phyloP scores from a whole-genome alignment of 2,329 filamentous ascomycete genomes.

The Knufia petricola region DNA sequence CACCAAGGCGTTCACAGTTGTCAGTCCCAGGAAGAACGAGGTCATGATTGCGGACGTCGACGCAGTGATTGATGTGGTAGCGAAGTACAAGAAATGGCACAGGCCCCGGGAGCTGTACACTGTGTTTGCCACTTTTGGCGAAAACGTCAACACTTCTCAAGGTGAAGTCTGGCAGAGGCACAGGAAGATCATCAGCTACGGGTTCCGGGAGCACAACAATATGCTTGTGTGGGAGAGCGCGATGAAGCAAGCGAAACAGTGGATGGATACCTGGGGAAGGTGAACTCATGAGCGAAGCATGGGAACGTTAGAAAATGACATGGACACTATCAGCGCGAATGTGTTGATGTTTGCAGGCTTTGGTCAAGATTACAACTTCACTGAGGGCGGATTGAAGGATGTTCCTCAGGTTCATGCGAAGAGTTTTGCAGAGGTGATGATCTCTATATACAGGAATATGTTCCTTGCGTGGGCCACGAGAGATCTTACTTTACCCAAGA shows the following conservation, averaged over 20 bases:
- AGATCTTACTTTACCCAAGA: background rate
- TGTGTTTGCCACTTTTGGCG: conserved; percentile 16
- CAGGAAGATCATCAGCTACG: conserved; percentile 32
- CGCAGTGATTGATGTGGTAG: conserved; percentile 10
- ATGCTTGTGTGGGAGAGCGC: conserved; percentile 32
- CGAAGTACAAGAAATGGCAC: conserved; percentile 13
- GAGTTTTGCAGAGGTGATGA: background rate
- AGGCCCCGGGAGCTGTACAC: conserved; percentile 13
- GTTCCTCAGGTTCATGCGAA: background rate
- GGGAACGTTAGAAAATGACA: conserved; percentile 4
- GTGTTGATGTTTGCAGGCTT: background rate
- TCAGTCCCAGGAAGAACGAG: conserved; percentile 12
- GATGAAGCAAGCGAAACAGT: conserved; percentile 26
- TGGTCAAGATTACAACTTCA: background rate
- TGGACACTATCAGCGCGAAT: background rate
- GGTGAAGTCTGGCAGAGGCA: conserved; percentile 36
- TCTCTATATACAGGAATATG: background rate
- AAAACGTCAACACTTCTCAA: conserved; percentile 14
- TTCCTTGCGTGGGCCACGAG: background rate
- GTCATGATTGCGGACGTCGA: conserved; percentile 14
- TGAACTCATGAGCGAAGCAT: conserved; percentile 16
- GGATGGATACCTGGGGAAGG: conserved; percentile 19
- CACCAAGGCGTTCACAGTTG: conserved; percentile 13
- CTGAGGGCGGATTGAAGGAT: background rate
- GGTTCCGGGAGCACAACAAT: conserved; percentile 38